These are phyloP conservation scores for Boletus rufocinnamomeus DNA, from an alignment of 768 basidiomycete species.

Conservation along the genomic window DNA sequence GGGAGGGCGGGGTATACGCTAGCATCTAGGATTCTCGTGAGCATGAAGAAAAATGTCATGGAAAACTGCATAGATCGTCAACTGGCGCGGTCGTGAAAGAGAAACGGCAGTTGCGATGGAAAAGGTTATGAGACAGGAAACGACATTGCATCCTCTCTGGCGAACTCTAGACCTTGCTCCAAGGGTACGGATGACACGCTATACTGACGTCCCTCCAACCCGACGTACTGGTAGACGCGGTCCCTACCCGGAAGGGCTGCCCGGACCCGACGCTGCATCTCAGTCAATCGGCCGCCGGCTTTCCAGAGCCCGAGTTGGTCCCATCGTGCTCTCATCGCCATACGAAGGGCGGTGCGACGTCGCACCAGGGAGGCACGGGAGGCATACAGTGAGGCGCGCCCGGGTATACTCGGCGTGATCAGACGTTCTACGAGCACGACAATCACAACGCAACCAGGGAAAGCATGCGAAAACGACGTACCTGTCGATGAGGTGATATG, in stretches of 20 bases:
- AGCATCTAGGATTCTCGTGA: conserved; percentile 4
- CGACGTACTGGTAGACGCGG: conserved; percentile 36
- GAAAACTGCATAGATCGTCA: not conserved
- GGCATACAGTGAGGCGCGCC: conserved; percentile 7
- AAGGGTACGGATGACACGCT: not conserved
- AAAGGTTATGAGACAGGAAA: conserved; percentile 15
- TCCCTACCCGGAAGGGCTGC: conserved; percentile 31
- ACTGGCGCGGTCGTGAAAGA: conserved; percentile 19
- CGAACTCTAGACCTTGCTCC: conserved; percentile 1
- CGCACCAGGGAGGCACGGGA: conserved; percentile 29
- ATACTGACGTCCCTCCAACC: conserved; percentile 12
- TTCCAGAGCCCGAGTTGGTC: conserved; percentile 32
- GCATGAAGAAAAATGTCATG: conserved; percentile 1
- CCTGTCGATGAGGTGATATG: conserved; percentile 9
- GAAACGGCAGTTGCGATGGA: conserved; percentile 8
- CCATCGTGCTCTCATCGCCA: conserved; percentile 32
- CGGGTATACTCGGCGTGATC: conserved; percentile 10
- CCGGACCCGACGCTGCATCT: conserved; percentile 33
- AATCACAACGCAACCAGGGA: not conserved
- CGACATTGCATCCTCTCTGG: not conserved
- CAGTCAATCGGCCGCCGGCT: conserved; percentile 28
- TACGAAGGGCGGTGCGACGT: conserved; percentile 30
- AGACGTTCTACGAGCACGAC: conserved; percentile 18
- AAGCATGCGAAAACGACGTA: not conserved
- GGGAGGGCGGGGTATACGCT: conserved; percentile 10